Percentiles rank a stretch among this genome's conserved stretches.
phyloP scores from a whole-genome alignment of 768 basidiomycete species.

The Xanthoconium purpureum region DNA sequence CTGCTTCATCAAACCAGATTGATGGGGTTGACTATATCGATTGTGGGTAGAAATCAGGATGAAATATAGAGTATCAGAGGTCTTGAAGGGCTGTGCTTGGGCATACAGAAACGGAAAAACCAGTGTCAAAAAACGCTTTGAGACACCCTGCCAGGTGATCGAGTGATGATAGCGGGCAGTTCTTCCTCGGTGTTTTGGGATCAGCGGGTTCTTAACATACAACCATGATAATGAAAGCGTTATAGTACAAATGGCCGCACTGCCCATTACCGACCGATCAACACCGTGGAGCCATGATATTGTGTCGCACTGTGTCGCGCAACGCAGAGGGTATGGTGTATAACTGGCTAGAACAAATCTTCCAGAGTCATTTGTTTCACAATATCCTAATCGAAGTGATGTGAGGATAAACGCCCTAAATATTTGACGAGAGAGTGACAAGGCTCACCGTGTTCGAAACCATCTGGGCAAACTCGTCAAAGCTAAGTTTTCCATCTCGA shows the following conservation, averaged over 20 bases:
- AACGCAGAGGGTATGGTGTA: constrained; percentile 21
- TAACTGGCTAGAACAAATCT: constrained; percentile 66
- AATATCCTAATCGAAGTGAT: constrained; percentile 64
- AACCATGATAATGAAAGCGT: constrained; percentile 14
- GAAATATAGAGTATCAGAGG: too few species aligned
- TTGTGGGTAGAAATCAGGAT: too few species aligned
- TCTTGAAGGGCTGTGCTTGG: too few species aligned
- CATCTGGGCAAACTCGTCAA: constrained; percentile 96
- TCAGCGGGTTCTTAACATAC: constrained; percentile 19
- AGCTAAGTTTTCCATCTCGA: constrained; percentile 94
- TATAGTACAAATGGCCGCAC: constrained; percentile 23
- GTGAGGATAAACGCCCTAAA: constrained; percentile 7
- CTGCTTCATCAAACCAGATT: too few species aligned
- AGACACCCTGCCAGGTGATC: not conserved
- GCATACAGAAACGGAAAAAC: not conserved
- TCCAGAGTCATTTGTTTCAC: constrained; percentile 99
- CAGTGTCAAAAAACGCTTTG: not conserved
- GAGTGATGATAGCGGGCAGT: not conserved
- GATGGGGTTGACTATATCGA: too few species aligned
- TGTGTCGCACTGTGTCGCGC: not conserved
- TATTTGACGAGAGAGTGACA: not conserved
- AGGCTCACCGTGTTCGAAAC: constrained; percentile 87
- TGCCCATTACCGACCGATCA: constrained; percentile 8
- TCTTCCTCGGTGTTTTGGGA: constrained; percentile 1
- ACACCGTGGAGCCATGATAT: constrained; percentile 20